Percentiles rank a stretch among this genome's conserved stretches.
phyloP scores from a whole-genome alignment of 2,329 filamentous ascomycete genomes.

The Lecanoromycetidae sp. region DNA sequence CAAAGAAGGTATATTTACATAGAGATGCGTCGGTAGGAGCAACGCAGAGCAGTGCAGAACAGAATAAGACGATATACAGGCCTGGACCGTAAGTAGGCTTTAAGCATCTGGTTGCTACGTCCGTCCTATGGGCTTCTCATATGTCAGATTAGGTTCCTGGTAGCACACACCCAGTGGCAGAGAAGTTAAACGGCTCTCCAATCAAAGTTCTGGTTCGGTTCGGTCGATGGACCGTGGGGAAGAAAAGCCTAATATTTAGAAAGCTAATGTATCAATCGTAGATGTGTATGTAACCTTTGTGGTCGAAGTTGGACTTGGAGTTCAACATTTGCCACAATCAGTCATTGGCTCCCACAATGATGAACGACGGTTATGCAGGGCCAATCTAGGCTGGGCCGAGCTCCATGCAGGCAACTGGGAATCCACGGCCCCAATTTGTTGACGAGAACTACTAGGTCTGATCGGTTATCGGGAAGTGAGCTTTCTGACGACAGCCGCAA shows the following conservation, averaged over 20 bases:
- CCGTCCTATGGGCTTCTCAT: too few species aligned
- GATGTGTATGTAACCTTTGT: neutral
- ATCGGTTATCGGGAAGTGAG: conserved; percentile 17
- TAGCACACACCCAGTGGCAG: neutral
- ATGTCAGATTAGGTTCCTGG: neutral
- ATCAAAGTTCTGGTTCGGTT: neutral
- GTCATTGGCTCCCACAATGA: conserved; percentile 10
- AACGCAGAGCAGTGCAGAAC: too few species aligned
- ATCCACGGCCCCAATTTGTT: conserved; percentile 5
- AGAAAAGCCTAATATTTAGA: neutral
- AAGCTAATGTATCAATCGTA: neutral
- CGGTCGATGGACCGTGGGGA: neutral
- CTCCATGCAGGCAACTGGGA: conserved; percentile 10
- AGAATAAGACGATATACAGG: too few species aligned
- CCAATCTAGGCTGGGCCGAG: conserved; percentile 1
- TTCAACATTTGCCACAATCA: conserved; percentile 12
- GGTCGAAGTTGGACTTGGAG: conserved; percentile 6
- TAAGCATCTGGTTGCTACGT: too few species aligned
- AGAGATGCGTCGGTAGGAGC: too few species aligned
- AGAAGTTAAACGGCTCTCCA: neutral
- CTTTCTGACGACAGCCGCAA: conserved; percentile 13
- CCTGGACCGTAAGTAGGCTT: too few species aligned
- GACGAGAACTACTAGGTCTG: neutral
- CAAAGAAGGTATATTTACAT: too few species aligned
- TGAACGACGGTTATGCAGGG: conserved; percentile 11